Evolutionary conservation across 2,329 filamentous ascomycete species (phyloP).

Genomic region (Alternaria longipes): DNA sequence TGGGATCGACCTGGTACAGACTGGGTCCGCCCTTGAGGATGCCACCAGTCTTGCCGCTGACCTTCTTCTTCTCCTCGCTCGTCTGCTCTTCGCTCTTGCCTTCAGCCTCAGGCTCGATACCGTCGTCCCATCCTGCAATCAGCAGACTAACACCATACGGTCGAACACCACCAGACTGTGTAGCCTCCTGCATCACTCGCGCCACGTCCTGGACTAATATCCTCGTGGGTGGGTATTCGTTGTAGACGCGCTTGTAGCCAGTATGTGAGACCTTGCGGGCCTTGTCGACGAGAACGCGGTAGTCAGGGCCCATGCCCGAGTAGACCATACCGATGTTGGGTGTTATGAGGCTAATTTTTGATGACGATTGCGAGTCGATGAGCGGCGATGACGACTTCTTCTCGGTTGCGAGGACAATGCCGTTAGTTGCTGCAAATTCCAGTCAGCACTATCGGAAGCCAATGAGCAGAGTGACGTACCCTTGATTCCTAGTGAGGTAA

Average conservation of each 20-base stretch:
- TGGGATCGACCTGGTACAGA: conserved; percentile 99
- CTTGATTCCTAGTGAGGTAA: conserved; percentile 98
- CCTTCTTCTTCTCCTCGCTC: conserved; percentile 73
- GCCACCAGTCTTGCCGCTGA: conserved; percentile 86
- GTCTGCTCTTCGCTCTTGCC: conserved; percentile 64
- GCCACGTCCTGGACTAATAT: conserved; percentile 99
- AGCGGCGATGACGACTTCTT: conserved; percentile 99
- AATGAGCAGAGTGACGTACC: conserved; percentile 61
- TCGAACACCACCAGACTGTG: conserved; percentile 94
- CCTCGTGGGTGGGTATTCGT: conserved; percentile 98
- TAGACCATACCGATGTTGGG: conserved; percentile 99
- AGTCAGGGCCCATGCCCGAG: conserved; percentile 98
- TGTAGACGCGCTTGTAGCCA: conserved; percentile 99
- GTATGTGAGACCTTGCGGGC: conserved; percentile 98
- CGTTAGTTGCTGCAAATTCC: conserved; percentile 82
- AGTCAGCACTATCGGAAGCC: conserved; percentile 14
- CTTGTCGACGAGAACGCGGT: conserved; percentile 95
- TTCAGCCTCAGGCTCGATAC: conserved; percentile 84
- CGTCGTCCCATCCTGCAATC: conserved; percentile 97
- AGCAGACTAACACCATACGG: conserved; percentile 96
- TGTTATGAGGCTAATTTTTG: conserved; percentile 97
- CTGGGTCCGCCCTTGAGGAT: conserved; percentile 96
- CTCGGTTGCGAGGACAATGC: conserved; percentile 97
- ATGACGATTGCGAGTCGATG: conserved; percentile 92
- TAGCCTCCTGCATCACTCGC: conserved; percentile 97